Conservation (phyloP, 2,329 filamentous ascomycete genomes). For the Purpureocillium lavendulum region DNA sequence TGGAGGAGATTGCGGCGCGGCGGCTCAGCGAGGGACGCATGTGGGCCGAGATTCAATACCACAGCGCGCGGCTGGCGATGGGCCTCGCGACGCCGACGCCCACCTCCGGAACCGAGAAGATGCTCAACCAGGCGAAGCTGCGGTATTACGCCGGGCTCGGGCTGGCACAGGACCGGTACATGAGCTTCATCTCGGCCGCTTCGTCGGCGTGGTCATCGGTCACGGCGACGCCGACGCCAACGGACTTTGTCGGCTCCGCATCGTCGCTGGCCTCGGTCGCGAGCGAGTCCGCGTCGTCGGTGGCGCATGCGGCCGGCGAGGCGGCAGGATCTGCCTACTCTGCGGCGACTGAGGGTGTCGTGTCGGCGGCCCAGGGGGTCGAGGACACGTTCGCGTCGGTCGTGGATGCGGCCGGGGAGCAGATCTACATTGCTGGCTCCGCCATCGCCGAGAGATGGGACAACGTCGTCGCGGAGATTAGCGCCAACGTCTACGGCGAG, state of each 20-base stretch:
- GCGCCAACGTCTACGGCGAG: slow-evolving; percentile 61
- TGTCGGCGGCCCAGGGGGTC: slow-evolving; percentile 27
- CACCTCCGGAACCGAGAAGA: slow-evolving; percentile 45
- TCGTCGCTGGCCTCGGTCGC: slow-evolving; percentile 43
- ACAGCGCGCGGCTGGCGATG: slow-evolving; percentile 57
- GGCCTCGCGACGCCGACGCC: slow-evolving; percentile 46
- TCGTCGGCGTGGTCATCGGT: slow-evolving; percentile 57
- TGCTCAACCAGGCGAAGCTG: slow-evolving; percentile 51
- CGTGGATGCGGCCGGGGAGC: slow-evolving; percentile 36
- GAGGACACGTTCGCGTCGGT: slow-evolving; percentile 29
- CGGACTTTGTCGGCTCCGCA: slow-evolving; percentile 37
- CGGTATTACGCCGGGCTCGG: slow-evolving; percentile 74
- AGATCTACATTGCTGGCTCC: slow-evolving; percentile 25
- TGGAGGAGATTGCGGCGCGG: slow-evolving; percentile 60
- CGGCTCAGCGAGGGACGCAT: slow-evolving; percentile 62
- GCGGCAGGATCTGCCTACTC: slow-evolving; percentile 44
- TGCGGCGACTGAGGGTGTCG: slow-evolving; percentile 31
- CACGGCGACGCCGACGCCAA: slow-evolving; percentile 53
- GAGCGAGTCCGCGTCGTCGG: slow-evolving; percentile 34
- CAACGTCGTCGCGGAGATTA: slow-evolving; percentile 50
- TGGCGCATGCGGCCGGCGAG: slow-evolving; percentile 37
- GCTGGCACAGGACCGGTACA: slow-evolving; percentile 70
- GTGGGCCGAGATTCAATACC: slow-evolving; percentile 63
- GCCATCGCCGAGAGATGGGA: slow-evolving; percentile 31
- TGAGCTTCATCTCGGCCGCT: slow-evolving; percentile 64